Conservation (phyloP, 169 alveolate species). For the Perkinsus marinus region DNA sequence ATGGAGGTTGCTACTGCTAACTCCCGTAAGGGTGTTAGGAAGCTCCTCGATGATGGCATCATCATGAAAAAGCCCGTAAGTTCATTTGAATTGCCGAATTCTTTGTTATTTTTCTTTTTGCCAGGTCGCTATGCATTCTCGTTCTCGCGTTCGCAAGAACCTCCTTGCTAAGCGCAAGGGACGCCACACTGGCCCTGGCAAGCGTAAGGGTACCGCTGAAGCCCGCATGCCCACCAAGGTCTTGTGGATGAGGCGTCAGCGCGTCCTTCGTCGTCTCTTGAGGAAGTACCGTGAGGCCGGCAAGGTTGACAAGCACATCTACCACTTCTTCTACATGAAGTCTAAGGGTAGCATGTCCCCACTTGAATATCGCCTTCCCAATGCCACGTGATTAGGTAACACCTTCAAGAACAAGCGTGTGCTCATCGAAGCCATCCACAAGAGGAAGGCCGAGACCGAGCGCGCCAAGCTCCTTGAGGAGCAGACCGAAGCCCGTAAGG, state of each 20-base stretch:
- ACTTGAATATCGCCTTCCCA: too few species aligned
- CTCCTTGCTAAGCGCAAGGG: constrained; percentile 89
- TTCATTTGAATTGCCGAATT: constrained; percentile 63
- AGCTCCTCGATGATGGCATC: constrained; percentile 89
- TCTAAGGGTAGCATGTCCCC: too few species aligned
- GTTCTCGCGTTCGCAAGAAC: constrained; percentile 75
- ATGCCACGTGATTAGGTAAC: too few species aligned
- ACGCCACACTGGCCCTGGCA: constrained; percentile 94
- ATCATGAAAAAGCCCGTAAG: constrained; percentile 87
- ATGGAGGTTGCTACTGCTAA: constrained; percentile 92
- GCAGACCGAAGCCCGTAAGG: constrained; percentile 68
- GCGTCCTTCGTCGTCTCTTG: constrained; percentile 92
- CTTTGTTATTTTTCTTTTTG: not conserved
- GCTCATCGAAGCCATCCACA: constrained; percentile 89
- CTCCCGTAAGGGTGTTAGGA: constrained; percentile 79
- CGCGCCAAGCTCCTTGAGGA: constrained; percentile 24
- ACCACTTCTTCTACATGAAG: constrained; percentile 89
- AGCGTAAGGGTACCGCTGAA: constrained; percentile 89
- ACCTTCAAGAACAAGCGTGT: constrained; percentile 93
- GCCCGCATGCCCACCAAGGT: constrained; percentile 94
- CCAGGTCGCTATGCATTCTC: constrained; percentile 55
- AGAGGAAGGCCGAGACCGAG: constrained; percentile 62
- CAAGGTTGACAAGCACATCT: constrained; percentile 88
- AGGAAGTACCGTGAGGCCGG: constrained; percentile 86
- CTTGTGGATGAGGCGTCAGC: constrained; percentile 94